phyloP scores from a whole-genome alignment of 1,139 yeast species.

The Meyerozyma athensensis region DNA sequence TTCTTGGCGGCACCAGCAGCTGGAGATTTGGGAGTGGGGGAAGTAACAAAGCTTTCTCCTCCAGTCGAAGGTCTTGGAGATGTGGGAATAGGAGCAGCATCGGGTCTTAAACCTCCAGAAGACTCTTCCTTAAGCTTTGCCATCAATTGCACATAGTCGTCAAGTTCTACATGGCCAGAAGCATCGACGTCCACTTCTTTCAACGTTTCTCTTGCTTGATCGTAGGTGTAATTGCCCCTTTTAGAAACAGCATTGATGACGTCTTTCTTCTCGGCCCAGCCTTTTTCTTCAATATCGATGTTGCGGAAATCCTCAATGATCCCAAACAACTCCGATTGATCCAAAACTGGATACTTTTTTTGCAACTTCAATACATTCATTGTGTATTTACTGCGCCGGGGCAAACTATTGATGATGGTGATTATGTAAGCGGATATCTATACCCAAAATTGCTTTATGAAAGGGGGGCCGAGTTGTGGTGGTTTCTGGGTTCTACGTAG shows the following conservation, averaged over 20 bases:
- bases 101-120: constrained; percentile 4
- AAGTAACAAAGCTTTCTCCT: constrained; percentile 5
- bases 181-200: constrained; percentile 92
- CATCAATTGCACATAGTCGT: constrained; percentile 86
- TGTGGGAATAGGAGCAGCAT: constrained; percentile 4
- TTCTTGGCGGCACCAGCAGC: constrained; percentile 46
- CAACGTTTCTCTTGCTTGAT: constrained; percentile 88
- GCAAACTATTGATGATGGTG: too few relatives aligned
- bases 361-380: constrained; percentile 54
- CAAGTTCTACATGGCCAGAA: constrained; percentile 93
- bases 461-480: too few relatives aligned
- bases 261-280: constrained; percentile 92
- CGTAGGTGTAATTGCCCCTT: constrained; percentile 78
- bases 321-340: constrained; percentile 80
- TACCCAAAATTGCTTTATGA: too few relatives aligned
- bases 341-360: constrained; percentile 80
- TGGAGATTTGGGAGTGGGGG: constrained; percentile 13
- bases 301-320: constrained; percentile 73
- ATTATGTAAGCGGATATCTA: neutral
- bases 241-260: constrained; percentile 81
- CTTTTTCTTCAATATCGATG: constrained; percentile 86
- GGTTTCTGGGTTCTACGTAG: too few relatives aligned
- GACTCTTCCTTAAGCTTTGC: constrained; percentile 56
- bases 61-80: constrained; percentile 1
- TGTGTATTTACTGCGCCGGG: constrained; percentile 6